phyloP scores from a whole-genome alignment of 768 basidiomycete species.

The Tricholomella constricta region DNA sequence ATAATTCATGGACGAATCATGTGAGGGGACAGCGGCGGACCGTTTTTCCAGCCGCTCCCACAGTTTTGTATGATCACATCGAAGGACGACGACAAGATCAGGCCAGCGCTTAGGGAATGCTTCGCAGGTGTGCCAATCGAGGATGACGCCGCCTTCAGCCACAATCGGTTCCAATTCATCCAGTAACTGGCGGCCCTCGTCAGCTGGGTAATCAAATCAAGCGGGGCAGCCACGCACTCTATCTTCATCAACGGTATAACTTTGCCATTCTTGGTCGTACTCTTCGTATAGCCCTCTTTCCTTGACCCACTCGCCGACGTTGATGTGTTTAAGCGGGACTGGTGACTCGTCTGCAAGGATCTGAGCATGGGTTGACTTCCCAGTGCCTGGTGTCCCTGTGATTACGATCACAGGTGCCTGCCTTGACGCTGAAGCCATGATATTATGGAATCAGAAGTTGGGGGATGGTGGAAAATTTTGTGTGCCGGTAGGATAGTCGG shows the following conservation, averaged over 20 bases:
- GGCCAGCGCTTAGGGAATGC: slow-evolving; percentile 95
- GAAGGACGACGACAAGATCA: slow-evolving; percentile 91
- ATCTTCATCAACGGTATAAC: slow-evolving; percentile 94
- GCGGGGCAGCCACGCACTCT: slow-evolving; percentile 55
- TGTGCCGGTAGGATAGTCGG: background rate
- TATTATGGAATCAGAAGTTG: background rate
- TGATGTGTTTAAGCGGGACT: slow-evolving; percentile 75
- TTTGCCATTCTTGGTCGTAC: slow-evolving; percentile 95
- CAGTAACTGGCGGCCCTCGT: slow-evolving; percentile 56
- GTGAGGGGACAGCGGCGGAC: slow-evolving; percentile 43
- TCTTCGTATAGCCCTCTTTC: slow-evolving; percentile 77
- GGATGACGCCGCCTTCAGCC: slow-evolving; percentile 72
- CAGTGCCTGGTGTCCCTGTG: slow-evolving; percentile 94
- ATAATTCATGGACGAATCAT: slow-evolving; percentile 1
- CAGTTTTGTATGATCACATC: slow-evolving; percentile 82
- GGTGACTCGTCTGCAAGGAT: slow-evolving; percentile 76
- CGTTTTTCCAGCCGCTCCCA: slow-evolving; percentile 92
- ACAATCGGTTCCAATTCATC: slow-evolving; percentile 83
- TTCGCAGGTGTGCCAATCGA: slow-evolving; percentile 96
- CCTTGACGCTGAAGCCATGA: slow-evolving; percentile 15
- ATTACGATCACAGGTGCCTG: slow-evolving; percentile 71
- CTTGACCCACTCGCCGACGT: slow-evolving; percentile 90
- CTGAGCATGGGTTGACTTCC: slow-evolving; percentile 91
- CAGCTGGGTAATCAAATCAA: background rate
- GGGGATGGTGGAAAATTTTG: background rate